These are phyloP conservation scores for Betula pendula DNA, from an alignment of 306 rosid species.

Conservation along the genomic window DNA sequence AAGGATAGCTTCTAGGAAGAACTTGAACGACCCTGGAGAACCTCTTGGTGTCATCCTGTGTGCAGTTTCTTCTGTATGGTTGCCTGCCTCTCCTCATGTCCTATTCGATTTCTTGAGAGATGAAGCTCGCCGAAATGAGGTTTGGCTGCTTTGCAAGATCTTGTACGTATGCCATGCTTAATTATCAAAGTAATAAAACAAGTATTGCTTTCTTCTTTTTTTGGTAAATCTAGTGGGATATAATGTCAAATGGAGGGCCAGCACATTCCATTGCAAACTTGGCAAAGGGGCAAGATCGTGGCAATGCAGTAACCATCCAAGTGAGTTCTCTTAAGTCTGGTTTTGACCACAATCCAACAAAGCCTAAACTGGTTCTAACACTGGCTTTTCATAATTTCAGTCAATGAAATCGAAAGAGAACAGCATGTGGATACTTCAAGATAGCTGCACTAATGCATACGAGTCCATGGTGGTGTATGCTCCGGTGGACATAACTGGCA, in stretches of 20 bases:
- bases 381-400: slow-evolving; percentile 39
- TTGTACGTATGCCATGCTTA: background rate
- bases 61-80: slow-evolving; percentile 93
- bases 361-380: slow-evolving; percentile 10
- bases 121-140: slow-evolving; percentile 70
- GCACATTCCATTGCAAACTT: slow-evolving; percentile 78
- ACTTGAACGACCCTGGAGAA: slow-evolving; percentile 90
- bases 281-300: slow-evolving; percentile 94
- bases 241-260: slow-evolving; percentile 68
- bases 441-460: slow-evolving; percentile 75
- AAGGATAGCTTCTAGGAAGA: slow-evolving; percentile 83
- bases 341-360: background rate
- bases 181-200: background rate
- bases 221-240: slow-evolving; percentile 70
- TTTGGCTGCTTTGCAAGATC: slow-evolving; percentile 27
- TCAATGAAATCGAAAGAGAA: slow-evolving; percentile 68
- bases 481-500: slow-evolving; percentile 69
- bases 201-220: background rate
- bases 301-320: slow-evolving; percentile 88
- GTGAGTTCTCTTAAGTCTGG: slow-evolving; percentile 40
- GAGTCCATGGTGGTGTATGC: slow-evolving; percentile 94
- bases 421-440: slow-evolving; percentile 87
- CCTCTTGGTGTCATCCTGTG: slow-evolving; percentile 86
- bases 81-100: slow-evolving; percentile 63
- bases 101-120: slow-evolving; percentile 82